These are phyloP conservation scores for Hypseocharis bilobata DNA, from an alignment of 441 rosid genomes.

Conservation along the genomic window DNA sequence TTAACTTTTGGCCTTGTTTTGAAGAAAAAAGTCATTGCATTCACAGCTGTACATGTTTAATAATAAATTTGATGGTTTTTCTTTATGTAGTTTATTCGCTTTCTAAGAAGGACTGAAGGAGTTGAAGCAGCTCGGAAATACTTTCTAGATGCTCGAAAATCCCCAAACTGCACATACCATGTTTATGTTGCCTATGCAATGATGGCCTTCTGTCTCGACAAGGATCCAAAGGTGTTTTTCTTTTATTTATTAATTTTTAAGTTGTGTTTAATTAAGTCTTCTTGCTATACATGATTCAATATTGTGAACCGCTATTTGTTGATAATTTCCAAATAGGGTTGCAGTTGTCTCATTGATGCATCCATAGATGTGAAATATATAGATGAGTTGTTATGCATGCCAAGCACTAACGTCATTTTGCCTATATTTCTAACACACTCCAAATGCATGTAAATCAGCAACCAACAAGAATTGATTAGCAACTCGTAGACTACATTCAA, in stretches of 20 bases:
- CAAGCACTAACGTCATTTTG: background rate
- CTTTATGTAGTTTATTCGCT: conserved; percentile 65
- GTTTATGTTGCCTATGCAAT: conserved; percentile 87
- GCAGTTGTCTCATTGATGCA: background rate
- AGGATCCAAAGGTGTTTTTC: conserved; percentile 69
- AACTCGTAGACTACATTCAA: background rate
- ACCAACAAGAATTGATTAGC: background rate
- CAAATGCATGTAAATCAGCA: background rate
- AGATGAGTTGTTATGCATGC: background rate
- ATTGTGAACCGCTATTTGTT: background rate
- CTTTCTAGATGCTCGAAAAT: conserved; percentile 79
- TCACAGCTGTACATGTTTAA: background rate
- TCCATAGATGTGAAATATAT: background rate
- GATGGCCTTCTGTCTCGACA: conserved; percentile 90
- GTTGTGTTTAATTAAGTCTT: background rate
- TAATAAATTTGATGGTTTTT: conserved; percentile 1
- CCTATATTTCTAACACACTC: background rate
- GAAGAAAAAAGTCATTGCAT: background rate
- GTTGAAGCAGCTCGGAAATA: conserved; percentile 94
- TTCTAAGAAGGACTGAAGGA: conserved; percentile 85
- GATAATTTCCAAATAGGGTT: background rate
- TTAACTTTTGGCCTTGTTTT: background rate
- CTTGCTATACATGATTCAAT: background rate
- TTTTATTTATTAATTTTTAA: background rate
- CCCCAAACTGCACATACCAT: conserved; percentile 77